Evolutionary conservation across 441 rosid genomes (phyloP), one percentile per base, ranked within the genome.

Genomic region (Eutrema salsugineum): DNA sequence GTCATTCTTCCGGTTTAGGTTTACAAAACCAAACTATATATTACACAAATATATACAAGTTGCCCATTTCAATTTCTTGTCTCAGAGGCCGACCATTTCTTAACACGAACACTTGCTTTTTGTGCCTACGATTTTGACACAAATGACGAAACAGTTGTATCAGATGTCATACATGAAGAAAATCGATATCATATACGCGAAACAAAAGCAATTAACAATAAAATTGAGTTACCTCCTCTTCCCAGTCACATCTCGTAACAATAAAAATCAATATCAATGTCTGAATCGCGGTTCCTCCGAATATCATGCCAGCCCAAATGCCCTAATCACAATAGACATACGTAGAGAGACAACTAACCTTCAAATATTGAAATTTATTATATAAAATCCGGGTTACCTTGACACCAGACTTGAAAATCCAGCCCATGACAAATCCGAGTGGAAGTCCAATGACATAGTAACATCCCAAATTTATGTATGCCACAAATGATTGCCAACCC

Each of bases 221-320:
- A 3, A n/a, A 3, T 4, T 8, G 14, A 38, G 14, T 16, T 76
- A 88, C 94, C 91, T 92, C 91, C 8, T 75, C 77, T 1, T 84
- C 81, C 96, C 94, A 90, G 65, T 92, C 81, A 3, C 83, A 66
- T 39, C 66, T 74, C 0, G 70, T n/a, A 0, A 84, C 81, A 38
- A 87, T 66, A 43, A 80, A 42, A 33, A 75, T 80, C 66, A 90
- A 72, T 11, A 88, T 68, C 27, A 87, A 30, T 0, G 96, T 90
- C 46, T 90, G 94, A 53, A 84, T n/a, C 0, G 65, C 75, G 0
- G 96, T 91, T 12, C 96, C 96, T 1, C 94, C 96, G 3, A 89
- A 79, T 43, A 91, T 85, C 97, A 91, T 88, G 15, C 96, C 94
- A 11, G 84, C 87, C 97, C 94, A 91, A 3, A 91, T 82, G 0